Evolutionary conservation across 108 stramenopile genomes (phyloP).

Genomic region (Nitzschia sp.): DNA sequence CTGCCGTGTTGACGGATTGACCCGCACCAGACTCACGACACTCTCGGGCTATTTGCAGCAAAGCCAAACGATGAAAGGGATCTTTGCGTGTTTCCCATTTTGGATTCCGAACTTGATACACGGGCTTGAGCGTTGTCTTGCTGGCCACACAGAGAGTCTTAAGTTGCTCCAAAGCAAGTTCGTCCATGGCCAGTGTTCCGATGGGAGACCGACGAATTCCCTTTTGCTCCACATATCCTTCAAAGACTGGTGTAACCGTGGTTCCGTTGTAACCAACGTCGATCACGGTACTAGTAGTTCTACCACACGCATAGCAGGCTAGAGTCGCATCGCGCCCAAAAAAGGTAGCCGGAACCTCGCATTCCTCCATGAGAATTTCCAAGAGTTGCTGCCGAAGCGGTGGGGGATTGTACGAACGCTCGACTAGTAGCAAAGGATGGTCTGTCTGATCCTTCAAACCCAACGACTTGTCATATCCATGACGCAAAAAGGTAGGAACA

Average conservation of each 20-base stretch:
- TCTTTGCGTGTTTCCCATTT: constrained; percentile 27
- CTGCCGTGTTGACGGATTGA: constrained; percentile 63
- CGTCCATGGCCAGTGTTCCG: constrained; percentile 64
- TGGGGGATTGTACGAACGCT: constrained; percentile 83
- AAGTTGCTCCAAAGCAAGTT: constrained; percentile 49
- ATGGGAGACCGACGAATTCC: constrained; percentile 66
- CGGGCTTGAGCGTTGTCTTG: constrained; percentile 48
- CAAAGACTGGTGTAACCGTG: constrained; percentile 82
- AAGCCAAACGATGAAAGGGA: constrained; percentile 59
- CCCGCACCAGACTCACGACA: constrained; percentile 74
- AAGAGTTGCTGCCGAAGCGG: constrained; percentile 73
- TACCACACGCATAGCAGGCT: constrained; percentile 84
- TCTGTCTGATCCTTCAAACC: constrained; percentile 33
- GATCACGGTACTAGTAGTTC: constrained; percentile 80
- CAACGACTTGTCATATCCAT: constrained; percentile 50
- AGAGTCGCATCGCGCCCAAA: constrained; percentile 82
- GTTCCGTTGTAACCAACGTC: constrained; percentile 80
- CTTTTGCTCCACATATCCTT: constrained; percentile 83
- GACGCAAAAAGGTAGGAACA: constrained; percentile 41
- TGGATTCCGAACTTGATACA: constrained; percentile 68
- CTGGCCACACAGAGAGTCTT: constrained; percentile 29
- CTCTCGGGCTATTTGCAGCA: constrained; percentile 65
- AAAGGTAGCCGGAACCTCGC: constrained; percentile 88
- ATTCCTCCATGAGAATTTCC: constrained; percentile 74
- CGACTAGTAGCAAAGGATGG: constrained; percentile 72